Conservation (phyloP, 441 rosid genomes). For the Theobroma grandiflorum region DNA sequence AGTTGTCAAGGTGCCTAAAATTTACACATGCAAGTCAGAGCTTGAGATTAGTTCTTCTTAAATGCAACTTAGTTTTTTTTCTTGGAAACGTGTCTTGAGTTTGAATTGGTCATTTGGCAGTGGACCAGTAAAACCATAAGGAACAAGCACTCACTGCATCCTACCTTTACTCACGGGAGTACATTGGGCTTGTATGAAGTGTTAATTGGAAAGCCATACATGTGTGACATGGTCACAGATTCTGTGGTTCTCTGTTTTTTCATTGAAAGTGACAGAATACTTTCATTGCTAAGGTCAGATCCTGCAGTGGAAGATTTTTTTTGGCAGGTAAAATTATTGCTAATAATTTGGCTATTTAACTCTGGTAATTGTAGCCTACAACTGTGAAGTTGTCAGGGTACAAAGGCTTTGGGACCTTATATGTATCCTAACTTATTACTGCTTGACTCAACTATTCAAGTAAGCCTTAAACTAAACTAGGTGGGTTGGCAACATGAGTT, state of each 20-base stretch:
- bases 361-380: not conserved
- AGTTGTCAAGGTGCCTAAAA: constrained; percentile 73
- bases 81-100: constrained; percentile 21
- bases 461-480: not conserved
- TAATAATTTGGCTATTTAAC: constrained; percentile 10
- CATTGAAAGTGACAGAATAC: constrained; percentile 66
- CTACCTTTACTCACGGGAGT: constrained; percentile 89
- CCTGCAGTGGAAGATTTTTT: constrained; percentile 75
- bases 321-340: constrained; percentile 72
- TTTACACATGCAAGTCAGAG: constrained; percentile 21
- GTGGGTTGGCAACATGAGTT: not conserved
- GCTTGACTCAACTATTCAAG: not conserved
- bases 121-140: constrained; percentile 76
- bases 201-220: constrained; percentile 74
- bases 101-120: constrained; percentile 53
- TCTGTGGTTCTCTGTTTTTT: constrained; percentile 81
- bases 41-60: constrained; percentile 10
- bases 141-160: constrained; percentile 85
- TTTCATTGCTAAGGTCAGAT: constrained; percentile 61
- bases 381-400: not conserved
- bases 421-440: not conserved
- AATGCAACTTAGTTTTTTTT: constrained; percentile 13
- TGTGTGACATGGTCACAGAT: constrained; percentile 82
- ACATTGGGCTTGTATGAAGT: constrained; percentile 93
- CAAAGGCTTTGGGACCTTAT: not conserved